These are phyloP conservation scores for Micractinium conductrix DNA, from an alignment of 139 green algal genomes.

Conservation along the genomic window DNA sequence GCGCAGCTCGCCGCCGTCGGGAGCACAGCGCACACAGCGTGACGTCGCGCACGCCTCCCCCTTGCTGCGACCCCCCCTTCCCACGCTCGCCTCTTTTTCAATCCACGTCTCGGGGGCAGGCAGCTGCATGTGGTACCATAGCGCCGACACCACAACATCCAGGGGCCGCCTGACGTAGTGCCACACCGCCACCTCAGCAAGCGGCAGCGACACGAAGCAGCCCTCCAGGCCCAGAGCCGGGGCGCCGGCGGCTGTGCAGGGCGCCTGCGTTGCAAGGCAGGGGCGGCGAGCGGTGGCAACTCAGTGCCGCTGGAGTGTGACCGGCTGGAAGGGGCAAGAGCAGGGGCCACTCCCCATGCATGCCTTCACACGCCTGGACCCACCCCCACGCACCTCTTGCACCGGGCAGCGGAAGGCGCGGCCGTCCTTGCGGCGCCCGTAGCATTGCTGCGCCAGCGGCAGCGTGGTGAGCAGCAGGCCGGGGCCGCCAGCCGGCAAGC, in stretches of 20 bases:
- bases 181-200: background rate
- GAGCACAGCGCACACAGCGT: too few relatives aligned
- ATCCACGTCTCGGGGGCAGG: conserved; percentile 29
- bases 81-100: background rate
- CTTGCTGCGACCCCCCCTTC: background rate
- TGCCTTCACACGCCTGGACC: background rate
- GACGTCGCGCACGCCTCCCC: too few relatives aligned
- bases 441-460: conserved; percentile 2
- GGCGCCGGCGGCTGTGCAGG: background rate
- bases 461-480: background rate
- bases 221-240: background rate
- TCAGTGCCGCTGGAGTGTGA: background rate
- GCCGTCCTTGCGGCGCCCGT: background rate
- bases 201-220: conserved; percentile 28
- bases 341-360: too few relatives aligned
- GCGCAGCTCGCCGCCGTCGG: too few relatives aligned
- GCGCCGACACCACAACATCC: conserved; percentile 23
- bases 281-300: background rate
- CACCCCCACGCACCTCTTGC: background rate
- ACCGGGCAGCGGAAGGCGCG: background rate
- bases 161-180: conserved; percentile 25
- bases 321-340: too few relatives aligned
- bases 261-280: background rate
- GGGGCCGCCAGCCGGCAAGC: background rate
- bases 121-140: conserved; percentile 29